Base-by-base conservation (phyloP, 495 filamentous ascomycete species). In the Penicillium canescens region DNA sequence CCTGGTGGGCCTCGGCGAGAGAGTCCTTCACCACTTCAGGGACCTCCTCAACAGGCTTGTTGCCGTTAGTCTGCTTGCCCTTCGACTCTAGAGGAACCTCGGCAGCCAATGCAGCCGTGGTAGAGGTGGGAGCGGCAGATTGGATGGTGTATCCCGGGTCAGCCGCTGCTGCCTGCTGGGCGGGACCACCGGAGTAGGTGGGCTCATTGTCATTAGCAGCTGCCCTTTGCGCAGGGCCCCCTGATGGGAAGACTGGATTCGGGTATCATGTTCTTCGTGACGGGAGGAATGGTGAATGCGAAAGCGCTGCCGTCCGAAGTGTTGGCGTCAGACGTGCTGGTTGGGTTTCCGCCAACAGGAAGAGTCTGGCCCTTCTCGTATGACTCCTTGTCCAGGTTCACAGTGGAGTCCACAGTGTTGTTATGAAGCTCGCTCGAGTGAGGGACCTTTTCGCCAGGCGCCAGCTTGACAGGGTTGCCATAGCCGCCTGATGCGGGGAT, bases 191-290 rank as follows among this genome's bases (percentile, higher is more conserved):
- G 26, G 54, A 36, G 21, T 45, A 42, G 4, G 20, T 41, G 12
- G 40, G 44, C 10, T 58, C 51, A 12, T 46, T 33, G 10, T 57
- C 61, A 20, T n/a, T 51, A 2, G 39, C 16, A 8, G 61, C 57
- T 16, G 54, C 56, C 9, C 40, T 54, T 46, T 64, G 61, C 3
- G 62, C 59, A 21, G 62, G 62, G 12, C 63, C 59, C 42, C 78
- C 80, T n/a, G 59, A 92, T 88, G 14, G 89, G 89, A 46, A 95
- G 78, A 69, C 89, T 90, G 20, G 91, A 94, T 72, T 96, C 91
- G 9, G 91, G 91, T 57, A 94, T 93, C 73, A 89, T 71, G 68
- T 80, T 86, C 31, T 73, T 77, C 12, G 79, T 75, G 35, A 86
- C 68, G n/a, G 80, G 77, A 13, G 89, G 86, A 37, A 91, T 70